Conservation (phyloP, 768 basidiomycete genomes). For the Suillus subalutaceus region DNA sequence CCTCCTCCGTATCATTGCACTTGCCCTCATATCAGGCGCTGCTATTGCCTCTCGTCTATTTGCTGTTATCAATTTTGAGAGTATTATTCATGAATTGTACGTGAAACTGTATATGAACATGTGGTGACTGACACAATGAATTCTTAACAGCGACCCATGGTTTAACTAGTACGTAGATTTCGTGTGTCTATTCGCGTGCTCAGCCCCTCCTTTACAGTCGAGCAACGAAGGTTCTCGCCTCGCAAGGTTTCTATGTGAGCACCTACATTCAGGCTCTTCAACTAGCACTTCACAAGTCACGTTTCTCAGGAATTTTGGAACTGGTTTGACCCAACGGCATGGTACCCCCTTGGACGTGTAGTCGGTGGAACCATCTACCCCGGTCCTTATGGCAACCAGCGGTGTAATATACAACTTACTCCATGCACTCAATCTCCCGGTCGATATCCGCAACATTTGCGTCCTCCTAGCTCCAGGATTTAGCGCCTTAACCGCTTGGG, state of each 20-base stretch:
- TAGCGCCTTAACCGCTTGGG: conserved; percentile 94
- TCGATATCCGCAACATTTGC: conserved; percentile 96
- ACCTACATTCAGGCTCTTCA: neutral
- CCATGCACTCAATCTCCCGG: conserved; percentile 87
- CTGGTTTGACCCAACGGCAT: conserved; percentile 99
- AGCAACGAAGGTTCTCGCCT: conserved; percentile 87
- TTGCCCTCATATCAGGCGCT: conserved; percentile 89
- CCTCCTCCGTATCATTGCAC: conserved; percentile 86
- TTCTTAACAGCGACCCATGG: conserved; percentile 83
- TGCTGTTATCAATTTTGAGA: conserved; percentile 97
- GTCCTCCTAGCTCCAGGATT: conserved; percentile 97
- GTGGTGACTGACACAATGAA: neutral
- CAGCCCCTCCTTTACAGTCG: conserved; percentile 55
- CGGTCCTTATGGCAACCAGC: conserved; percentile 95
- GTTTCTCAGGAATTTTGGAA: conserved; percentile 94
- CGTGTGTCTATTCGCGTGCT: neutral
- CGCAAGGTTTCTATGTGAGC: conserved; percentile 94
- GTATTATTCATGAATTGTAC: conserved; percentile 99
- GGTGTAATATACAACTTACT: conserved; percentile 95
- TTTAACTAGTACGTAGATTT: conserved; percentile 87
- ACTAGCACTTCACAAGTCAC: conserved; percentile 13
- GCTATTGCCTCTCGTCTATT: conserved; percentile 96
- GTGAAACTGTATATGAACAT: conserved; percentile 32
- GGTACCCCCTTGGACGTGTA: conserved; percentile 98
- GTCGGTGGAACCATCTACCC: conserved; percentile 99